Conservation (phyloP, 2,329 filamentous ascomycete genomes). For the Alternaria angustiovoidea region DNA sequence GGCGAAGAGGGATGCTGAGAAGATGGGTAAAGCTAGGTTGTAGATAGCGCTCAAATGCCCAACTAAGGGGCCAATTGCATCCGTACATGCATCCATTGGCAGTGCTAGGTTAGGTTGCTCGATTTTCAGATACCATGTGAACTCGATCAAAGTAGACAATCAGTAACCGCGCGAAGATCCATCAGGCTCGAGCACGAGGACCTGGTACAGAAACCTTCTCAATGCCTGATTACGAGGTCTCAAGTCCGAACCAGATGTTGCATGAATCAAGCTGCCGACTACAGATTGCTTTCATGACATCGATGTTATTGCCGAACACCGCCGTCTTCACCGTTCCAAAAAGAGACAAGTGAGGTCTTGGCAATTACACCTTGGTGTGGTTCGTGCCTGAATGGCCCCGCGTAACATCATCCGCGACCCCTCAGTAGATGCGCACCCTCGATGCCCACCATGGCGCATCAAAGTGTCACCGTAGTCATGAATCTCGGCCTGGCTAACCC, state of each 20-base stretch:
- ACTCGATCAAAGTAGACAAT: not conserved
- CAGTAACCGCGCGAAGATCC: too few relatives aligned
- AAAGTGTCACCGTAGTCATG: slow-evolving; percentile 15
- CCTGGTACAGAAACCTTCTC: too few relatives aligned
- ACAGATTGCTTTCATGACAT: not conserved
- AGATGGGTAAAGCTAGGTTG: slow-evolving; percentile 39
- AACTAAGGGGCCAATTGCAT: not conserved
- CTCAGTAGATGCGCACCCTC: slow-evolving; percentile 21
- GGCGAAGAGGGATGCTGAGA: slow-evolving; percentile 62
- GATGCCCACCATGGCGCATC: slow-evolving; percentile 6
- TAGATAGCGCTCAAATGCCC: slow-evolving; percentile 2
- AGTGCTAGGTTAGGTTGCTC: too few relatives aligned
- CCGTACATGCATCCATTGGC: not conserved
- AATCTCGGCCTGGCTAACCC: slow-evolving; percentile 14
- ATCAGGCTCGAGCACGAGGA: too few relatives aligned
- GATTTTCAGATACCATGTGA: not conserved
- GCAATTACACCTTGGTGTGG: slow-evolving; percentile 2
- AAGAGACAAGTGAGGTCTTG: not conserved
- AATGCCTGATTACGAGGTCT: too few relatives aligned
- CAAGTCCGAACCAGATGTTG: not conserved
- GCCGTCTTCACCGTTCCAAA: not conserved
- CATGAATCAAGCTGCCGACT: not conserved
- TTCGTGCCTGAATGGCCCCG: slow-evolving; percentile 18
- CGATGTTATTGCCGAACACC: not conserved
- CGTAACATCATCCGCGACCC: slow-evolving; percentile 33